phyloP scores from a whole-genome alignment of 1,284 basidiomycete genomes.

The Sporisorium iseilematis-ciliati region DNA sequence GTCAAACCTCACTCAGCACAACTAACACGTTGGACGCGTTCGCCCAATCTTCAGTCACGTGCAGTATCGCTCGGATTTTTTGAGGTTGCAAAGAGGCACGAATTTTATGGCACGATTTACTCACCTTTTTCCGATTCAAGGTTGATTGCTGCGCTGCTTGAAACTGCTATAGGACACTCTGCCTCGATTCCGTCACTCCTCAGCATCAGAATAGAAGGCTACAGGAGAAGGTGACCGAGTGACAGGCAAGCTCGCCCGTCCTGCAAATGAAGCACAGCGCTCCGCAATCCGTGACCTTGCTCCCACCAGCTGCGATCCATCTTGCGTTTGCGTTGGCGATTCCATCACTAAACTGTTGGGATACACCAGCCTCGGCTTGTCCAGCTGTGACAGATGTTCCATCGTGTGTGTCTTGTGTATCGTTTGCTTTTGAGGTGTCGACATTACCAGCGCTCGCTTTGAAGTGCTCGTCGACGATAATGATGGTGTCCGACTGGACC shows the following conservation, averaged over 20 bases:
- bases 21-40: slow-evolving; percentile 27
- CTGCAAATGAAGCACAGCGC: slow-evolving; percentile 28
- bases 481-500: not conserved
- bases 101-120: too few species aligned
- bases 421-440: slow-evolving; percentile 37
- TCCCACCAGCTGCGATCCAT: slow-evolving; percentile 7
- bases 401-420: slow-evolving; percentile 11
- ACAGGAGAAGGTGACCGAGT: slow-evolving; percentile 32
- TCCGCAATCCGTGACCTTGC: slow-evolving; percentile 12
- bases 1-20: not conserved
- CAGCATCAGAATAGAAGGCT: slow-evolving; percentile 22
- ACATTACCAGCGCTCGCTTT: slow-evolving; percentile 37
- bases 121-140: not conserved
- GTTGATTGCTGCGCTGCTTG: not conserved
- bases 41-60: slow-evolving; percentile 27
- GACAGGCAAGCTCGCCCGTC: slow-evolving; percentile 19
- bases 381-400: slow-evolving; percentile 11
- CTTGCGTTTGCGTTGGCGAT: slow-evolving; percentile 29
- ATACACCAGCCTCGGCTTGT: slow-evolving; percentile 28
- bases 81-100: too few species aligned
- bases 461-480: slow-evolving; percentile 8
- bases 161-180: not conserved
- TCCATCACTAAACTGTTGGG: slow-evolving; percentile 39
- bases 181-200: slow-evolving; percentile 8
- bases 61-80: not conserved